These are phyloP conservation scores for Geranomyces michiganensis DNA, from an alignment of 192 early-diverging fungal species.

Conservation along the genomic window DNA sequence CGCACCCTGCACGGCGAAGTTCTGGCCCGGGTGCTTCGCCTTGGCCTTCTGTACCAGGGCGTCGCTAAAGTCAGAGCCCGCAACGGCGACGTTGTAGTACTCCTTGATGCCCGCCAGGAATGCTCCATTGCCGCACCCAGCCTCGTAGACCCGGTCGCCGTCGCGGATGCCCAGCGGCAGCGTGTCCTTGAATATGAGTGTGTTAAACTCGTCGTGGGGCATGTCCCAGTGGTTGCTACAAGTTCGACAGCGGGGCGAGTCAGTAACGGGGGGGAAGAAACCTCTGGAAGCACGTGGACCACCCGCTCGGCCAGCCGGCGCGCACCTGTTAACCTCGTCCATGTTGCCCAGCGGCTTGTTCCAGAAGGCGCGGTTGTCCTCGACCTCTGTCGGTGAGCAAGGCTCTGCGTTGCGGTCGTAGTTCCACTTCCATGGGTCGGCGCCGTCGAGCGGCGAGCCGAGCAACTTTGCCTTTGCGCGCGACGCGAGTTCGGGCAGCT, in stretches of 20 bases:
- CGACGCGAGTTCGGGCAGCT: slow-evolving; percentile 3
- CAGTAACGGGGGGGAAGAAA: no score
- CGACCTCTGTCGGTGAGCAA: slow-evolving; percentile 7
- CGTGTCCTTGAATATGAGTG: slow-evolving; percentile 6
- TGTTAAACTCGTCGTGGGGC: slow-evolving; percentile 3
- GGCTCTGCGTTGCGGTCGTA: background rate
- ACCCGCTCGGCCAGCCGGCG: no score
- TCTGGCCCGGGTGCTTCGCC: background rate
- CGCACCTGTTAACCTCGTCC: background rate
- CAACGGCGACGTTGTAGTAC: slow-evolving; percentile 2
- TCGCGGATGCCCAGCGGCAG: slow-evolving; percentile 17
- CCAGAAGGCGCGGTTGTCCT: slow-evolving; percentile 2
- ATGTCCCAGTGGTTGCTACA: no score
- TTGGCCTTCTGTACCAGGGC: slow-evolving; percentile 3
- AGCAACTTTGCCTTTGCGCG: slow-evolving; percentile 5
- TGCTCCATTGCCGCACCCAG: slow-evolving; percentile 3
- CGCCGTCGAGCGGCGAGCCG: background rate
- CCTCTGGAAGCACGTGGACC: no score
- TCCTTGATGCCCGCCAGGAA: slow-evolving; percentile 4
- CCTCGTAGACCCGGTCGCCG: slow-evolving; percentile 9
- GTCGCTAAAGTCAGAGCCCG: slow-evolving; percentile 11
- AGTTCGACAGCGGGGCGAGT: no score
- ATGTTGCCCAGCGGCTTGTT: background rate
- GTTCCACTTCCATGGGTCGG: slow-evolving; percentile 13
- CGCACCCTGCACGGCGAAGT: slow-evolving; percentile 2